These are phyloP conservation scores for Eucalyptus marginata DNA, from an alignment of 345 rosid species.

Conservation along the genomic window DNA sequence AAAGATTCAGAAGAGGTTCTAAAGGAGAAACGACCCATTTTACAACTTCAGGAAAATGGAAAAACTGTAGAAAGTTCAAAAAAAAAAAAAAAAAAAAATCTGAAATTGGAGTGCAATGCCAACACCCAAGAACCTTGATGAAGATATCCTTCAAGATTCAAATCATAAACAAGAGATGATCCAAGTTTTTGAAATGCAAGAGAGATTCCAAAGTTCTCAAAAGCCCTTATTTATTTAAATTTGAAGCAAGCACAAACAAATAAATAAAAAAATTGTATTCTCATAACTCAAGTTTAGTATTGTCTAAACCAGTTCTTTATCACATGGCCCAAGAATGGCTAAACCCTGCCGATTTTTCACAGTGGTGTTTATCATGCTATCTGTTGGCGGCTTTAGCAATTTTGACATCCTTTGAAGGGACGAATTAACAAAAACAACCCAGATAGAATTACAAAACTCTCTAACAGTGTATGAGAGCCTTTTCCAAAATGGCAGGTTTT, in stretches of 20 bases:
- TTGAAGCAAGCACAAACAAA: neutral
- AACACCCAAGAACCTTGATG: neutral
- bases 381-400: neutral
- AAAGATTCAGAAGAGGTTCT: neutral
- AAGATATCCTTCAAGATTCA: neutral
- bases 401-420: neutral
- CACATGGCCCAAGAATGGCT: neutral
- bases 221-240: neutral
- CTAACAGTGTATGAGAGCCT: neutral
- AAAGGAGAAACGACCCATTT: neutral
- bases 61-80: neutral
- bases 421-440: neutral
- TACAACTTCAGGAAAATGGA: neutral
- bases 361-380: neutral
- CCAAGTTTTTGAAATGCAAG: neutral
- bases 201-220: neutral
- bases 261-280: neutral
- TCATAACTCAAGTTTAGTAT: neutral
- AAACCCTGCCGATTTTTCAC: neutral
- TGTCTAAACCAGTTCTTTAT: neutral
- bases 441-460: neutral
- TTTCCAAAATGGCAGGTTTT: neutral
- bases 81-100: neutral
- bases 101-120: neutral
- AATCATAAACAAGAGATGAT: neutral